These are phyloP conservation scores for Mayamaea pseudoterrestris DNA, from an alignment of 108 stramenopile genomes.

Conservation along the genomic window DNA sequence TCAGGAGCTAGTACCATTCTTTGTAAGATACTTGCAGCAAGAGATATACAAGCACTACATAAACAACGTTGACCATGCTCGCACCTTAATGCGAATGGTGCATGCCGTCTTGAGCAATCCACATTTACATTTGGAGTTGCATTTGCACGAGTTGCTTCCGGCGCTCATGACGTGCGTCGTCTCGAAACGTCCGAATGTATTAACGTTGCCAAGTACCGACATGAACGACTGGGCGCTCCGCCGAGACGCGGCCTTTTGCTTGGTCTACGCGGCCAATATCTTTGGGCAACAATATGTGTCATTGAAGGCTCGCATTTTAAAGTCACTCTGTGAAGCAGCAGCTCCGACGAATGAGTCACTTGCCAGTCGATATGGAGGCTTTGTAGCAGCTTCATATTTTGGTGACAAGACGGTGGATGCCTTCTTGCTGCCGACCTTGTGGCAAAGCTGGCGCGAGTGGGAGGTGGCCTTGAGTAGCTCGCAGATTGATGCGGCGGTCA, in stretches of 20 bases:
- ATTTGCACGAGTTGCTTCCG: conserved; percentile 72
- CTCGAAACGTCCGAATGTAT: conserved; percentile 35
- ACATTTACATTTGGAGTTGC: conserved; percentile 69
- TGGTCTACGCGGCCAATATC: conserved; percentile 51
- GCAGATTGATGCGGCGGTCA: no score
- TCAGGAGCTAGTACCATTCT: conserved; percentile 78
- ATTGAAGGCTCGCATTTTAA: conserved; percentile 55
- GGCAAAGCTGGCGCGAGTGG: conserved; percentile 58
- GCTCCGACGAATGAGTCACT: conserved; percentile 9
- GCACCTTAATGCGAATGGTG: conserved; percentile 46
- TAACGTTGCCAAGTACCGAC: conserved; percentile 13
- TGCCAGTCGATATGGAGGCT: conserved; percentile 64
- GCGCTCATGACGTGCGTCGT: conserved; percentile 70
- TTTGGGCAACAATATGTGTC: conserved; percentile 68
- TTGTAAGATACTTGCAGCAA: conserved; percentile 48
- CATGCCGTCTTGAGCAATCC: conserved; percentile 57
- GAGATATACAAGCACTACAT: conserved; percentile 36
- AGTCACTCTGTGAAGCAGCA: conserved; percentile 30
- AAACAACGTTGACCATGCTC: conserved; percentile 49
- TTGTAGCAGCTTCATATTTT: conserved; percentile 66
- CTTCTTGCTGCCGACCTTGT: conserved; percentile 55
- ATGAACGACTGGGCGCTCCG: conserved; percentile 52
- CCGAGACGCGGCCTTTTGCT: conserved; percentile 38
- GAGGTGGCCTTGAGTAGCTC: conserved; percentile 8
- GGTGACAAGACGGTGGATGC: conserved; percentile 70